Conservation (phyloP, 2,329 filamentous ascomycete species). For the Verticillium dahliae region DNA sequence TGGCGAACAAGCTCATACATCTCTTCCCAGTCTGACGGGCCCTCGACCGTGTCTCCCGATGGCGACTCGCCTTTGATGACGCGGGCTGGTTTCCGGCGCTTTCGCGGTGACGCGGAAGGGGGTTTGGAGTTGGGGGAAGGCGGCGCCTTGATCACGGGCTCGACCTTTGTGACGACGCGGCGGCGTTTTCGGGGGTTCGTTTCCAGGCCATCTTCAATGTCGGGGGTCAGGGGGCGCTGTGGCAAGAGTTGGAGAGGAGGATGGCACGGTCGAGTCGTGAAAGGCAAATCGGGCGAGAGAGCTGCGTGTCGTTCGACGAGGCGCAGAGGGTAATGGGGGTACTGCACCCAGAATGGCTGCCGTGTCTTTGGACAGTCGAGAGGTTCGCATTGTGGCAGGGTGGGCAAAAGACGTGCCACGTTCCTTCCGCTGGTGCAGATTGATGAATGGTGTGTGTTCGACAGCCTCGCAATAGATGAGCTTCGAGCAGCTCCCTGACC, state of each 20-base stretch:
- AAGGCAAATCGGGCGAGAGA: conserved; percentile 41
- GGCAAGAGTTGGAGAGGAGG: conserved; percentile 12
- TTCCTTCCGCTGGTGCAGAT: not conserved
- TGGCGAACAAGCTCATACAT: conserved; percentile 71
- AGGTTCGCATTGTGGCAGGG: conserved; percentile 42
- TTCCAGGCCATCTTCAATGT: conserved; percentile 52
- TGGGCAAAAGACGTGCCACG: not conserved
- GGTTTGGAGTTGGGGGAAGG: conserved; percentile 6
- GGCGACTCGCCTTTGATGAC: conserved; percentile 28
- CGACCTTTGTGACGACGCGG: conserved; percentile 25
- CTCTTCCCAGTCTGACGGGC: conserved; percentile 76
- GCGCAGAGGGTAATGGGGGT: conserved; percentile 18
- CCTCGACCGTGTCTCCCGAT: conserved; percentile 33
- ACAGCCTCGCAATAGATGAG: not conserved
- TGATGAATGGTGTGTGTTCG: not conserved
- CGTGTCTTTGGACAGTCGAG: conserved; percentile 51
- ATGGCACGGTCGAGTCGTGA: conserved; percentile 16
- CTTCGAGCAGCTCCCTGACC: not conserved
- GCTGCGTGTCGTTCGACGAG: conserved; percentile 43
- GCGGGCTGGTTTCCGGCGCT: conserved; percentile 39
- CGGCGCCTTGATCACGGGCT: conserved; percentile 17
- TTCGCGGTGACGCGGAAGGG: conserved; percentile 19
- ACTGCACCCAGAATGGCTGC: conserved; percentile 32
- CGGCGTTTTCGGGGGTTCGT: conserved; percentile 39
- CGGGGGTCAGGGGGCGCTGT: conserved; percentile 15